Base-by-base conservation (phyloP, 2,329 filamentous ascomycete species). In the Cladosporium colombiae region DNA sequence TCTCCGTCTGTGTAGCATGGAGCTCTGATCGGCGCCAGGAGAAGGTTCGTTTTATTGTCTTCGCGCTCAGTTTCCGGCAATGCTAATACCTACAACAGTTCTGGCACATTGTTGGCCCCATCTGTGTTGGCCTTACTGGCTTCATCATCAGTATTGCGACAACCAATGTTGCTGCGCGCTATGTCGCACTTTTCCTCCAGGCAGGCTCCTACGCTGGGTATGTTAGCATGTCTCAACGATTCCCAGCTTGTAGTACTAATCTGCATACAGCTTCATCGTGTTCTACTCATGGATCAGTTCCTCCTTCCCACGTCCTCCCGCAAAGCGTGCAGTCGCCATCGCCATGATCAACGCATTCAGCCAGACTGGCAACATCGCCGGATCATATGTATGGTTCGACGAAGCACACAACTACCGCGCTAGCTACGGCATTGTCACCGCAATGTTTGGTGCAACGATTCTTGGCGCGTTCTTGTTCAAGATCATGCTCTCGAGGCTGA, bases 231-330 rank as follows among this genome's bases (percentile, higher is more conserved):
- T 18, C 40, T 10, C 11, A 29, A 10, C 6, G 1, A 29, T 8
- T 7, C 8, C 5, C 3, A 0, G 3, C 2, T 35, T 21, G 25
- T 0, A 74, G 76, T 33, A 71, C 70, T 31, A 77, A 78, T 46
- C 75, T 76, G 0, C 11, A 2, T 8, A 8, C 16, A 62, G 61
- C 50, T 63, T 63, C 61, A 63, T 63, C 50, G 61, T 63, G 6
- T 63, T 86, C 57, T 92, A 88, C 73, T 89, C 88, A 2, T 95
- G 91, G 91, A 92, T 93, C 69, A 87, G 85, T 56, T 91, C 90
- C 74, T 89, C 88, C 1, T 83, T 94, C 61, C 90, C 91, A 0
- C 85, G 91, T 5, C 91, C 91, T 3, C 89, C 90, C 0, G 88
- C 90, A 2, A 93, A 93, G 79, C 85, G 90, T 67, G 88, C 88